These are phyloP conservation scores for Malassezia equina DNA, from an alignment of 1,284 basidiomycete genomes.

Conservation along the genomic window DNA sequence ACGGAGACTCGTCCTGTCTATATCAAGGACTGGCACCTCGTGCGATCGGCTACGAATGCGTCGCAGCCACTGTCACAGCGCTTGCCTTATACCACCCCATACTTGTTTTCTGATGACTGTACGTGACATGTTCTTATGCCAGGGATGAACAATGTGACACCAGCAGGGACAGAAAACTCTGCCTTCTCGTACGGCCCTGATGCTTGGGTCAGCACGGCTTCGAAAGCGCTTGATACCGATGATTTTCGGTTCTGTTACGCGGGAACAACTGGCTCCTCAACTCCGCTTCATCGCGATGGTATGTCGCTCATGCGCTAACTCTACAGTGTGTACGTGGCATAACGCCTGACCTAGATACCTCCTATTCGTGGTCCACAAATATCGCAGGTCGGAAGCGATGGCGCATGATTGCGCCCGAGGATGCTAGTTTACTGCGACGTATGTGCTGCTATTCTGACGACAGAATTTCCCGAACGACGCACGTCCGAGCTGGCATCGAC, in stretches of 20 bases:
- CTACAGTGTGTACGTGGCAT: not conserved
- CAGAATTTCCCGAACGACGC: conserved; percentile 33
- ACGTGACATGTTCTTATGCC: conserved; percentile 39
- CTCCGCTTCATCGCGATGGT: conserved; percentile 36
- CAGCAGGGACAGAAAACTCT: not conserved
- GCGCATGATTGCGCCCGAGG: conserved; percentile 53
- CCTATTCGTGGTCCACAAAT: conserved; percentile 56
- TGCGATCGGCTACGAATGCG: conserved; percentile 33
- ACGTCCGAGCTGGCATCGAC: conserved; percentile 36
- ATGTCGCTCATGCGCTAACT: not conserved
- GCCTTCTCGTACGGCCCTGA: not conserved
- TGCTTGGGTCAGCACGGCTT: conserved; percentile 36
- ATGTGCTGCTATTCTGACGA: conserved; percentile 5
- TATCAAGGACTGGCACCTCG: conserved; percentile 56
- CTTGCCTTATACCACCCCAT: conserved; percentile 51
- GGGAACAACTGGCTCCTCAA: conserved; percentile 22
- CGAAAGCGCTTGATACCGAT: conserved; percentile 51
- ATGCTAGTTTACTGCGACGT: conserved; percentile 37
- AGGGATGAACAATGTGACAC: conserved; percentile 36
- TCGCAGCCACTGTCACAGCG: not conserved
- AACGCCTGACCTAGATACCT: conserved; percentile 46
- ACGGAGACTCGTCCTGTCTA: conserved; percentile 44
- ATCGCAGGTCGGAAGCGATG: conserved; percentile 54
- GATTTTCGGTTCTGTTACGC: conserved; percentile 51
- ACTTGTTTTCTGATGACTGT: conserved; percentile 54